Base-by-base conservation (phyloP, 805 yeast genomes). In the Ogataea chonburiensis region DNA sequence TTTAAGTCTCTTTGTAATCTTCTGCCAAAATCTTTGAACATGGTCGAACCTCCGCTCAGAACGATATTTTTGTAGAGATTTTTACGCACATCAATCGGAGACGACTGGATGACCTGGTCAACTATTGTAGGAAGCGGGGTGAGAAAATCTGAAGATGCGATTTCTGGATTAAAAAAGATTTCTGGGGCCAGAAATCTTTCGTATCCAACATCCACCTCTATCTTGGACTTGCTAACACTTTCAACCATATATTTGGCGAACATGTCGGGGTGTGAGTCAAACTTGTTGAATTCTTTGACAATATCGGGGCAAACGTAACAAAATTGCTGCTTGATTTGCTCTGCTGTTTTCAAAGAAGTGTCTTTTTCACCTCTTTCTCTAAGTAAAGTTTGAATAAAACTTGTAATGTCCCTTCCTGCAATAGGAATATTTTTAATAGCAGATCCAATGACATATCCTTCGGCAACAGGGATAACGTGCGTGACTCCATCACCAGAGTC, bases 401-500 rank as follows among this genome's bases (percentile, higher is more conserved):
- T 74, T 3, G 98, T 93, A 52, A 93, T 91, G 61, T 93, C 98
- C 66, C 98, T 81, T 53, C 99, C 99, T 0, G 99, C 99, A 63
- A 93, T 83, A 41, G 99, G 99, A 41, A 93, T 87, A 62, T 93
- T 91, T 59, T 93, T 93, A 61, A 93, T 93, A 20, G 97, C 95
- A 10, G 95, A 81, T 5, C 98, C 98, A 60, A 93, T 93, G 21
- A 93, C 98, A 59, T 93, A 93, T 42, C 99, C 99, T 67, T 93
- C 98, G 17, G 98, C 98, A 22, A 93, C 99, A 11, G 99, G 98
- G 46, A 93, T 93, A 29, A 93, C 98, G 62, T 93, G 99, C 9
- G 98, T 93, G 4, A 93, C 98, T 72, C 98, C 98, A 58, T 91
- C 98, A 68, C 98, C 98, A 3, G 94, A 82, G 60, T 93, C 98